Percentiles rank a stretch among this genome's conserved stretches.
Conservation (phyloP, 306 rosid genomes). For the Trifolium dubium region DNA sequence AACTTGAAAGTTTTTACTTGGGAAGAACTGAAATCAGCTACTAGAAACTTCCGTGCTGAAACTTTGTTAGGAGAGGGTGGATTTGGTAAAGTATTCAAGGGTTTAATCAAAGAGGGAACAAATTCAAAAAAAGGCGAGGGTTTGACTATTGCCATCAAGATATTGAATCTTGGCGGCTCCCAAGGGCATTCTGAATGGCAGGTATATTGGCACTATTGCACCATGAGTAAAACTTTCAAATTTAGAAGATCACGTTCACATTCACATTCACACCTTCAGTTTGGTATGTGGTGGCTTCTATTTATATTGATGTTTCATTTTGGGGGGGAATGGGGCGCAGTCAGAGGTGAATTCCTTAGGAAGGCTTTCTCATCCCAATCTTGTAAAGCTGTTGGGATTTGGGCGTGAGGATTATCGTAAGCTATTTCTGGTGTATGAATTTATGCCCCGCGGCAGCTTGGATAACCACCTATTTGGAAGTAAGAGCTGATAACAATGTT, state of each 20-base stretch:
- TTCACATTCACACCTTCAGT: constrained; percentile 17
- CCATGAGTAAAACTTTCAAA: background rate
- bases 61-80: constrained; percentile 85
- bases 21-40: constrained; percentile 70
- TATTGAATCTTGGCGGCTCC: constrained; percentile 61
- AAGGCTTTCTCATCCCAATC: constrained; percentile 87
- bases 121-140: constrained; percentile 46
- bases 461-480: too few relatives aligned
- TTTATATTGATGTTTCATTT: constrained; percentile 6
- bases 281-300: constrained; percentile 10
- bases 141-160: constrained; percentile 73
- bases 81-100: constrained; percentile 87
- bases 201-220: constrained; percentile 50
- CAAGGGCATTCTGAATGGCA: constrained; percentile 91
- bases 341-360: constrained; percentile 94
- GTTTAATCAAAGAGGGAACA: constrained; percentile 63
- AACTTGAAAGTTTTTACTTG: constrained; percentile 65
- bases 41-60: constrained; percentile 68
- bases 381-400: constrained; percentile 77
- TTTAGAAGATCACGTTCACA: too few relatives aligned
- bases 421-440: constrained; percentile 74
- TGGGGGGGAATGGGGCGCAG: constrained; percentile 47
- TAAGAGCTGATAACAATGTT: constrained; percentile 44
- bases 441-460: constrained; percentile 78
- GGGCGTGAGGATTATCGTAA: constrained; percentile 64